Base-by-base conservation (phyloP, 2,329 filamentous ascomycete species). In the Leptodontidium sp. region DNA sequence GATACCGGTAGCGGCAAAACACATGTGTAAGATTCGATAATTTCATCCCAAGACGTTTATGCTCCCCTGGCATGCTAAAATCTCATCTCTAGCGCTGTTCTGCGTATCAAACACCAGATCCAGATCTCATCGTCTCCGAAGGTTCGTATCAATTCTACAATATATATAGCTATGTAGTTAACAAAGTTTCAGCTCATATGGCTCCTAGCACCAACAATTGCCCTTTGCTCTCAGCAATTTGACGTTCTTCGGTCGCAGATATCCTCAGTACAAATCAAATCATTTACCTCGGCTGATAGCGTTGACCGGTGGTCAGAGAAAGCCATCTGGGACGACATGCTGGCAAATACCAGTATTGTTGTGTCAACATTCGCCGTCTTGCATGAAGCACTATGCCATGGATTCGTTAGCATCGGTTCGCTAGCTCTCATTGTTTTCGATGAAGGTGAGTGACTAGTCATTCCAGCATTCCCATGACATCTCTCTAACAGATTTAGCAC, bases 1-100 rank as follows among this genome's bases (percentile, higher is more conserved):
- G 55, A 66, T 52, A 66, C 64, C 26, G 64, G 64, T 26, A 66
- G 53, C 55, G 64, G 53, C 43, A 66, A 66, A 66, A 66, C 64
- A 50, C 64, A 66, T 53, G 50, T 66, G 64, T 66, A 66, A 50
- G 40, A 43, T 52, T 35, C 64, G 50, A 32, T 66, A 59, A 17
- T 9, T 40, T 40, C 29, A 59, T 59, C 57, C 57, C 32, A 26
- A 59, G 50, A 53, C 7, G 17, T 32, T 53, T 53, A 53, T 53
- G 17, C 50, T 65, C 35, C 7, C 45, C 47, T n/a, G 29, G 21
- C 40, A 14, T 47, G 35, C 35, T 57, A 24, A 43, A 65, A 38
- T 47, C 62, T 47, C 21, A 43, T 40, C 49, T 6, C 47, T 47
- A 65, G 62, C 8, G 62, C 62, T 43, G 50, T 65, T 57, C 62